Evolutionary conservation across 352 stramenopile species (phyloP).

Genomic region (Aphanomyces euteiches): DNA sequence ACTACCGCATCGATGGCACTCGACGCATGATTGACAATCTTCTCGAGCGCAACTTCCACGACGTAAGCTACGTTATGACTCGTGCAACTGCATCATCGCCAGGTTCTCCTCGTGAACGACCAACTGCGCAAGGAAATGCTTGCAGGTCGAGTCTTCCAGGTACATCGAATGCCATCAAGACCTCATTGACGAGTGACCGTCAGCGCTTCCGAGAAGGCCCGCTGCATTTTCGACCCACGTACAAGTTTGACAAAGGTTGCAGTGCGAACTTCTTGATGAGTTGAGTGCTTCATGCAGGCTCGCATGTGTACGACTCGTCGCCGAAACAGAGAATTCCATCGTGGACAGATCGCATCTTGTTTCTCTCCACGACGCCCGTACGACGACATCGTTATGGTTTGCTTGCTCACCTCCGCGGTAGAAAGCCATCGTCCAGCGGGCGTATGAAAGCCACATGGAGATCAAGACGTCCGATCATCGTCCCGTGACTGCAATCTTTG

Average conservation of each 20-base stretch:
- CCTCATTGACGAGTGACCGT: background rate
- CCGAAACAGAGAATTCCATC: conserved; percentile 92
- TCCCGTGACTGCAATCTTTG: conserved; percentile 60
- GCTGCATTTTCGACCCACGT: conserved; percentile 91
- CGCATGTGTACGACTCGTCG: conserved; percentile 90
- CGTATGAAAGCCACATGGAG: conserved; percentile 60
- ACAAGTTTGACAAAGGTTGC: conserved; percentile 93
- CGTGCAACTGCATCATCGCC: background rate
- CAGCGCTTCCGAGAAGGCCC: conserved; percentile 85
- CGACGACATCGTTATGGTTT: background rate
- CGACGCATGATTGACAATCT: conserved; percentile 83
- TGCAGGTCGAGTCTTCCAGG: conserved; percentile 74
- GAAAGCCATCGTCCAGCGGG: conserved; percentile 51
- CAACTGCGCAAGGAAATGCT: conserved; percentile 85
- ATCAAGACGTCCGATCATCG: conserved; percentile 76
- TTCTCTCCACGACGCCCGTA: conserved; percentile 17
- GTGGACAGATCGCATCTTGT: conserved; percentile 95
- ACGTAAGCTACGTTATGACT: conserved; percentile 10
- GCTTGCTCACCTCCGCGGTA: conserved; percentile 18
- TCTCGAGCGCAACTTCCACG: conserved; percentile 64
- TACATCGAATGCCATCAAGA: background rate
- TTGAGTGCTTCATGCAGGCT: conserved; percentile 29
- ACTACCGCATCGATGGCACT: conserved; percentile 91
- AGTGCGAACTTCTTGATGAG: conserved; percentile 3
- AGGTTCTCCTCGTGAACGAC: conserved; percentile 84